phyloP scores from a whole-genome alignment of 768 basidiomycete genomes.

The Epithele typhae region DNA sequence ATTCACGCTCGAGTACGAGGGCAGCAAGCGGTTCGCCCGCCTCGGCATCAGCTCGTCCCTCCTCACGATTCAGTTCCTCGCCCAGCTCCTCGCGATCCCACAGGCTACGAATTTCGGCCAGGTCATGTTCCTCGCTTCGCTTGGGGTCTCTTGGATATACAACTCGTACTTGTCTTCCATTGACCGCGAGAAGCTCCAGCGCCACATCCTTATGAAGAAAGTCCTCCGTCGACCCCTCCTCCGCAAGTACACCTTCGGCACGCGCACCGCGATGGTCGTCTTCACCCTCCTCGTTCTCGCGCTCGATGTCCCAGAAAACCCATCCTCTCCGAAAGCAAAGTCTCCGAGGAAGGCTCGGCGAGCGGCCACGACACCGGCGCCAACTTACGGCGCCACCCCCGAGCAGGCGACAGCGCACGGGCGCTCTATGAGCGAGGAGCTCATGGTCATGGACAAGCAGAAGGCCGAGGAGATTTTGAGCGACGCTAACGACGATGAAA shows the following conservation, averaged over 20 bases:
- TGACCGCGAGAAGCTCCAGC: conserved; percentile 13
- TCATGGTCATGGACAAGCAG: too few species aligned
- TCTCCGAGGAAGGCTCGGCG: too few species aligned
- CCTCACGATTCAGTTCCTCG: conserved; percentile 12
- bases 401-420: too few species aligned
- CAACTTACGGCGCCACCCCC: too few species aligned
- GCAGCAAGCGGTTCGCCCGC: conserved; percentile 1
- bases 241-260: conserved; percentile 1
- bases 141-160: conserved; percentile 12
- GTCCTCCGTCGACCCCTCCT: conserved; percentile 2
- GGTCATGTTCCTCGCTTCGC: conserved; percentile 15
- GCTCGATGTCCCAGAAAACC: not conserved
- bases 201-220: conserved; percentile 6
- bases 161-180: conserved; percentile 14
- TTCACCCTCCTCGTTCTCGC: conserved; percentile 3
- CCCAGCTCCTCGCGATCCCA: conserved; percentile 13
- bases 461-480: too few species aligned
- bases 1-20: conserved; percentile 4
- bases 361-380: too few species aligned
- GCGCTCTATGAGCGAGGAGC: too few species aligned
- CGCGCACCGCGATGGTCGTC: conserved; percentile 9
- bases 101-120: conserved; percentile 13
- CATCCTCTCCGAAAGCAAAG: too few species aligned
- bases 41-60: conserved; percentile 3
- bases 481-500: too few species aligned